Evolutionary conservation across 345 rosid species (phyloP).

Genomic region (Citrus inodora): DNA sequence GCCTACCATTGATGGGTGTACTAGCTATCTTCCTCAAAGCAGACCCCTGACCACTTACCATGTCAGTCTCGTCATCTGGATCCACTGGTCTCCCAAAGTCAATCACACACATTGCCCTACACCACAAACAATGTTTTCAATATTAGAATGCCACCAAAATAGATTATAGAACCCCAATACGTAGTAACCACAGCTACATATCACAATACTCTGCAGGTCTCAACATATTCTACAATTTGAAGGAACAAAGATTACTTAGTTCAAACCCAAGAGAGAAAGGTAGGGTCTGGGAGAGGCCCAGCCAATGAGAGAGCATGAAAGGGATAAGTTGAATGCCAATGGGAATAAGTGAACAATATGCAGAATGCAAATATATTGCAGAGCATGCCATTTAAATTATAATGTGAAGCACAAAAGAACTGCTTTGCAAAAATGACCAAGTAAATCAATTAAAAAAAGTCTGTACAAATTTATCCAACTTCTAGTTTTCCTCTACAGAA

Average conservation of each 20-base stretch:
- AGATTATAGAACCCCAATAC: neutral
- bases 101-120: slow-evolving; percentile 85
- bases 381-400: neutral
- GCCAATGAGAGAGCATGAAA: neutral
- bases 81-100: slow-evolving; percentile 79
- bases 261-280: neutral
- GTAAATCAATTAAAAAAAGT: neutral
- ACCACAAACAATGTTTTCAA: slow-evolving; percentile 13
- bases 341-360: neutral
- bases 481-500: neutral
- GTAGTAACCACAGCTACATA: neutral
- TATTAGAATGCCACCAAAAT: slow-evolving; percentile 3
- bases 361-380: neutral
- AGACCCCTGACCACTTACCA: slow-evolving; percentile 43
- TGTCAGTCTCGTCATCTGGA: slow-evolving; percentile 50
- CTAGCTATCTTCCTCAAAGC: slow-evolving; percentile 39
- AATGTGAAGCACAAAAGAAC: neutral
- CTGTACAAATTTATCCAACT: neutral
- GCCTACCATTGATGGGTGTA: slow-evolving; percentile 36
- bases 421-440: neutral
- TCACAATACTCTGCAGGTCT: neutral
- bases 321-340: neutral
- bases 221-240: neutral
- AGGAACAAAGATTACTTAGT: neutral
- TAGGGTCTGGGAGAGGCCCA: neutral